phyloP scores from a whole-genome alignment of 2,329 filamentous ascomycete species.

The Lachnellula cervina region DNA sequence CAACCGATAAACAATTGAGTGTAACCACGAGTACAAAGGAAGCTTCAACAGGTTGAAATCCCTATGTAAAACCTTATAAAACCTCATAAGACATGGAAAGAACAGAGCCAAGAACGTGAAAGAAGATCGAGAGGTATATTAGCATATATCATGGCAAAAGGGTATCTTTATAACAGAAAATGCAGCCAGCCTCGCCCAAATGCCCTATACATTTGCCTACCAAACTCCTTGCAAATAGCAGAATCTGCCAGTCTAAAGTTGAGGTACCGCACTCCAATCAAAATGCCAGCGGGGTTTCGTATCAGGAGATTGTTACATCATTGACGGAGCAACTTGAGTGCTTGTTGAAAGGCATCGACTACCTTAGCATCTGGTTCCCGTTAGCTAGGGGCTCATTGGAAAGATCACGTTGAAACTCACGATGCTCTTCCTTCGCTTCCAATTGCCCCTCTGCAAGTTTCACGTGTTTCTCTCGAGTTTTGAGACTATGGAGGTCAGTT shows the following conservation, averaged over 20 bases:
- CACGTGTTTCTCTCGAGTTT: slow-evolving; percentile 73
- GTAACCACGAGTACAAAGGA: too few species aligned
- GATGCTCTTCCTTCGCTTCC: slow-evolving; percentile 71
- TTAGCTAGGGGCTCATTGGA: neutral
- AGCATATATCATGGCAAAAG: neutral
- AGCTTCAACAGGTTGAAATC: too few species aligned
- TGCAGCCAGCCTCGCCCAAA: neutral
- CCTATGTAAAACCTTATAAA: too few species aligned
- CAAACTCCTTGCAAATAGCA: slow-evolving; percentile 2
- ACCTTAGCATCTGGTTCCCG: slow-evolving; percentile 46
- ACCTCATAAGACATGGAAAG: too few species aligned
- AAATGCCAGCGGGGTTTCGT: too few species aligned
- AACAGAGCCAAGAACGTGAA: too few species aligned
- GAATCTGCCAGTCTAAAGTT: neutral
- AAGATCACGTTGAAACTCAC: slow-evolving; percentile 46
- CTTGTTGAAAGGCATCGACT: slow-evolving; percentile 57
- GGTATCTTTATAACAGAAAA: slow-evolving; percentile 6
- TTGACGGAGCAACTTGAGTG: slow-evolving; percentile 36
- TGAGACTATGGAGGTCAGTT: slow-evolving; percentile 49
- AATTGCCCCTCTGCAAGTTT: slow-evolving; percentile 67
- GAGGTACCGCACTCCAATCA: too few species aligned
- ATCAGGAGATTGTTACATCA: neutral
- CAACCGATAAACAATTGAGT: too few species aligned
- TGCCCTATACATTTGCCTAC: neutral
- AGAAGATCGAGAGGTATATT: too few species aligned